Evolutionary conservation across 192 early-diverging fungal genomes (phyloP).

Genomic region (Rhizophagus clarus): DNA sequence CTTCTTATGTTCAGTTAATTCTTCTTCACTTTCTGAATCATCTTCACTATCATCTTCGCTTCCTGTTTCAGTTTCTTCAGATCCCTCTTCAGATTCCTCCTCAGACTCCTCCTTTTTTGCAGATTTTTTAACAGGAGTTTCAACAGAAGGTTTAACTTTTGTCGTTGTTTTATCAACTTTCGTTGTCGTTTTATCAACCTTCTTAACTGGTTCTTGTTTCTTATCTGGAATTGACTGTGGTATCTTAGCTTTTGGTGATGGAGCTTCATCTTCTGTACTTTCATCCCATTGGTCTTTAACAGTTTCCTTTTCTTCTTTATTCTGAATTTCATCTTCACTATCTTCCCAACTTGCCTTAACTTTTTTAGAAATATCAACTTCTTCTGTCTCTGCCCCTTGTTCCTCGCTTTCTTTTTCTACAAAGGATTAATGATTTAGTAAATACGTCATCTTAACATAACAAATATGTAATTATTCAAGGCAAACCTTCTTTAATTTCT

Average conservation of each 20-base stretch:
- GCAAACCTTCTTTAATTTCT: background rate
- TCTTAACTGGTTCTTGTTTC: too few species aligned
- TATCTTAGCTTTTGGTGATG: background rate
- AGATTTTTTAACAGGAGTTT: background rate
- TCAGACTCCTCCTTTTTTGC: constrained; percentile 13
- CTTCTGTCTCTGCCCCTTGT: constrained; percentile 32
- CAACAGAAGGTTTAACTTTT: too few species aligned
- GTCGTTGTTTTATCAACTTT: constrained; percentile 35
- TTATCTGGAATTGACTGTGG: too few species aligned
- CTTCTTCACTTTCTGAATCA: constrained; percentile 13
- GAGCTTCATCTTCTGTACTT: constrained; percentile 41
- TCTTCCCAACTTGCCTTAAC: constrained; percentile 34
- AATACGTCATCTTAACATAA: background rate
- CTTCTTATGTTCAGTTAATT: constrained; percentile 20
- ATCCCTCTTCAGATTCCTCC: constrained; percentile 32
- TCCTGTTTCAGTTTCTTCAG: constrained; percentile 33
- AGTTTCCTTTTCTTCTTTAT: constrained; percentile 56
- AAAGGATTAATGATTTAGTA: background rate
- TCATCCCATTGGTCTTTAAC: constrained; percentile 62
- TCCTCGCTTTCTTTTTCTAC: background rate
- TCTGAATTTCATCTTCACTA: constrained; percentile 37
- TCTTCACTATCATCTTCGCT: constrained; percentile 21
- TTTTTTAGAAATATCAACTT: constrained; percentile 31
- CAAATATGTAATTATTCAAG: background rate
- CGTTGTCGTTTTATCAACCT: constrained; percentile 34